These are phyloP conservation scores for Leccinum fibrillosum DNA, from an alignment of 768 basidiomycete genomes.

Conservation along the genomic window DNA sequence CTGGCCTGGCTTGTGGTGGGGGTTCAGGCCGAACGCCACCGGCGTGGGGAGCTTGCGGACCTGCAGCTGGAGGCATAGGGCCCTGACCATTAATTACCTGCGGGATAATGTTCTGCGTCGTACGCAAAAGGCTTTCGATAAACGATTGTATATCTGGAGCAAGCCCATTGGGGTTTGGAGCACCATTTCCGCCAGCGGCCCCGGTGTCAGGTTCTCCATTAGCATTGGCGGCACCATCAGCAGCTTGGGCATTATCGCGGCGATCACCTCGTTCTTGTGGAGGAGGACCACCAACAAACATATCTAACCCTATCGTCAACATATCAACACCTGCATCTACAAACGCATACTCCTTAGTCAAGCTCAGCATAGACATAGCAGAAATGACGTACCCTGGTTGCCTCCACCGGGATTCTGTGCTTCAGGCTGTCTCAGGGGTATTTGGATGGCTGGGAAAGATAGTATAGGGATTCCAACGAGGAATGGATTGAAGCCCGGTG, in stretches of 20 bases:
- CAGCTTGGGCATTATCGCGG: slow-evolving; percentile 9
- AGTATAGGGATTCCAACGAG: slow-evolving; percentile 23
- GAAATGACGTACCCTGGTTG: slow-evolving; percentile 18
- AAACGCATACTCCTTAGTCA: slow-evolving; percentile 15
- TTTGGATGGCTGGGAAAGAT: slow-evolving; percentile 26
- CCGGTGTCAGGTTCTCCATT: slow-evolving; percentile 1
- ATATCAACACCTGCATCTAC: slow-evolving; percentile 20
- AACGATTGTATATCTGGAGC: slow-evolving; percentile 20
- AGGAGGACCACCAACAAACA: slow-evolving; percentile 30
- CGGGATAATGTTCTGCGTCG: slow-evolving; percentile 26
- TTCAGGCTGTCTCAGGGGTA: slow-evolving; percentile 18
- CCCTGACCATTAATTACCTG: slow-evolving; percentile 18
- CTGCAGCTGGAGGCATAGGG: background rate
- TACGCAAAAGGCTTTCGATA: slow-evolving; percentile 25
- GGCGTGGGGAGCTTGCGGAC: background rate
- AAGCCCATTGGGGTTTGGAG: slow-evolving; percentile 16
- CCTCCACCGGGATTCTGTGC: slow-evolving; percentile 11
- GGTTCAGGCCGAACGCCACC: slow-evolving; percentile 1
- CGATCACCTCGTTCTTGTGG: slow-evolving; percentile 9
- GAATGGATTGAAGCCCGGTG: slow-evolving; percentile 17
- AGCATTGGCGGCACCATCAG: background rate
- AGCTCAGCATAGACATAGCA: slow-evolving; percentile 15
- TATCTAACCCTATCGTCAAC: slow-evolving; percentile 41
- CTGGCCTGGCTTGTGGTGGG: slow-evolving; percentile 17
- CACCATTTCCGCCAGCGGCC: slow-evolving; percentile 17